Evolutionary conservation across 345 rosid species (phyloP).

Genomic region (Ailanthus altissimus): DNA sequence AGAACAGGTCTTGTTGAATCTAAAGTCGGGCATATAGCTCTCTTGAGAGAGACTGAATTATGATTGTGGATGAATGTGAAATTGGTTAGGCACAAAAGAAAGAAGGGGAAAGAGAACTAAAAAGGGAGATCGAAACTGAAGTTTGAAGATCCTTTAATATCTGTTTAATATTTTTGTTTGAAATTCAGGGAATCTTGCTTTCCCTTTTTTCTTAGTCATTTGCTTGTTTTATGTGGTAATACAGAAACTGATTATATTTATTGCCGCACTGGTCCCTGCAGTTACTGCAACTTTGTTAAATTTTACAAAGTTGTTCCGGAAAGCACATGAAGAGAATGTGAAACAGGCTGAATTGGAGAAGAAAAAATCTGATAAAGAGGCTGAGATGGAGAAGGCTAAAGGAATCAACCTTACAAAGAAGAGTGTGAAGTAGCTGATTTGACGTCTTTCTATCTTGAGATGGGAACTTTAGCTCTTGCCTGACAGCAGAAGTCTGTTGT

Average conservation of each 20-base stretch:
- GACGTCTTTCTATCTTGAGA: constrained; percentile 14
- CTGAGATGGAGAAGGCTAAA: constrained; percentile 88
- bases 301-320: constrained; percentile 82
- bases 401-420: constrained; percentile 66
- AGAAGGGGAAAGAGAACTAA: not conserved
- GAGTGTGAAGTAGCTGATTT: constrained; percentile 45
- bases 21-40: not conserved
- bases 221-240: constrained; percentile 7
- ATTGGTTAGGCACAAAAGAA: not conserved
- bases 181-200: not conserved
- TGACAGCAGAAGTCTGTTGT: constrained; percentile 29
- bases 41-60: not conserved
- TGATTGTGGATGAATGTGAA: not conserved
- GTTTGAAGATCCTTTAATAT: constrained; percentile 5
- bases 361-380: constrained; percentile 92
- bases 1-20: not conserved
- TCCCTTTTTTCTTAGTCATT: not conserved
- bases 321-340: constrained; percentile 90
- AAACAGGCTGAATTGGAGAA: constrained; percentile 89
- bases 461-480: constrained; percentile 28
- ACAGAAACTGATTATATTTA: constrained; percentile 16
- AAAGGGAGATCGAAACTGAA: not conserved
- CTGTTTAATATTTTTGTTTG: not conserved
- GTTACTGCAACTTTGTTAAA: constrained; percentile 84
- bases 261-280: constrained; percentile 40